A percentile compares a stretch with the other conserved stretches of the same genome.
These are phyloP conservation scores for Penicillium nordicum DNA, from an alignment of 2,329 filamentous ascomycete genomes.

Conservation along the genomic window DNA sequence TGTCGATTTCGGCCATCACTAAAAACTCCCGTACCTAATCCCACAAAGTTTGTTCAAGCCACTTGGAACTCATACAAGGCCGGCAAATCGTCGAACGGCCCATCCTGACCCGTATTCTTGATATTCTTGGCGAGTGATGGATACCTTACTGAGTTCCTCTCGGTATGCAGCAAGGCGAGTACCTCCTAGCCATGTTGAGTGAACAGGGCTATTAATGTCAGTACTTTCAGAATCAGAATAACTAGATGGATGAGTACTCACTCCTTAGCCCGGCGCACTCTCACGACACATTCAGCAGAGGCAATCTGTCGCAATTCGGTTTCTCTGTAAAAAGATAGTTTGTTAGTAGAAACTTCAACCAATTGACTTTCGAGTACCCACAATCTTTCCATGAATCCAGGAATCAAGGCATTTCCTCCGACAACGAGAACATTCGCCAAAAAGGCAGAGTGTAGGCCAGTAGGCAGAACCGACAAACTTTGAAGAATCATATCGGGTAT, in stretches of 20 bases:
- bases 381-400: conserved; percentile 77
- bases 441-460: conserved; percentile 78
- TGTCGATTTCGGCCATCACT: conserved; percentile 3
- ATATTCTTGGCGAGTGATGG: conserved; percentile 87
- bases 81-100: conserved; percentile 68
- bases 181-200: conserved; percentile 82
- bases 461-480: conserved; percentile 68
- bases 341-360: conserved; percentile 17
- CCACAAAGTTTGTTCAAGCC: background rate
- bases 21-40: conserved; percentile 8
- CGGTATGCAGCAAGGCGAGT: conserved; percentile 69
- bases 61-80: conserved; percentile 21
- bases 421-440: conserved; percentile 85
- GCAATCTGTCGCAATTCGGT: conserved; percentile 68
- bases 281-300: conserved; percentile 72
- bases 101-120: conserved; percentile 76
- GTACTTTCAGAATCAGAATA: conserved; percentile 6
- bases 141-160: conserved; percentile 60
- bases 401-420: conserved; percentile 76
- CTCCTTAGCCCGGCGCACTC: conserved; percentile 67
- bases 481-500: conserved; percentile 80
- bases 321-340: conserved; percentile 39
- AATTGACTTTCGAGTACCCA: conserved; percentile 33
- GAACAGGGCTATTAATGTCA: conserved; percentile 56
- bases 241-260: conserved; percentile 29